A percentile compares a stretch with the other conserved stretches of the same genome.
Conservation (phyloP, 352 stramenopile genomes). For the Globisporangium cederbergense region DNA sequence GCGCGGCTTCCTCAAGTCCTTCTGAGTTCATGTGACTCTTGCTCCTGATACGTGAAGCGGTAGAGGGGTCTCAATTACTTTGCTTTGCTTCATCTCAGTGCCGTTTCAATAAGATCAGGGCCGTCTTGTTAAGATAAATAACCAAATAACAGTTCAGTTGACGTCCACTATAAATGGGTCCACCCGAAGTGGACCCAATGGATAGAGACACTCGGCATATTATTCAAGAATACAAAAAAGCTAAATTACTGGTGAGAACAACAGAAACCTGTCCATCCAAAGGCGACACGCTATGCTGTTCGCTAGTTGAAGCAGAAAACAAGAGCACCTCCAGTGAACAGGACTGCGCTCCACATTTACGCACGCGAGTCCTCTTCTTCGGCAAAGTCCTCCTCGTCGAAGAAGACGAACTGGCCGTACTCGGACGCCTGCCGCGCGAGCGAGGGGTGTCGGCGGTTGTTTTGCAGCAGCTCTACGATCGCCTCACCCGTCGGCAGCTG, state of each 20-base stretch:
- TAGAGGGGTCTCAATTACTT: too few species aligned
- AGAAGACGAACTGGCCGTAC: slow-evolving; percentile 74
- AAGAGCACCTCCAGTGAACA: background rate
- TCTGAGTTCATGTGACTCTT: background rate
- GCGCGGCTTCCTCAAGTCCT: background rate
- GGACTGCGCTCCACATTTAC: background rate
- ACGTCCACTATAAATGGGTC: background rate
- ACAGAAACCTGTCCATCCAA: background rate
- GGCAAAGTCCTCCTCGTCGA: slow-evolving; percentile 58
- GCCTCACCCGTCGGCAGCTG: slow-evolving; percentile 33
- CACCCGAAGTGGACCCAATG: background rate
- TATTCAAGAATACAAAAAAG: background rate
- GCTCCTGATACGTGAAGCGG: too few species aligned
- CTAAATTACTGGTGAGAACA: background rate
- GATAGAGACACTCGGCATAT: too few species aligned
- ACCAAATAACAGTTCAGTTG: background rate
- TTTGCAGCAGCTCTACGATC: slow-evolving; percentile 29
- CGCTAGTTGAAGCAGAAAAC: background rate
- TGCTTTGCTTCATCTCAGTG: too few species aligned
- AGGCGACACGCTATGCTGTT: background rate
- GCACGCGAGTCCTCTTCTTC: slow-evolving; percentile 7
- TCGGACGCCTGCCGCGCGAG: slow-evolving; percentile 59
- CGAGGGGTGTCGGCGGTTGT: slow-evolving; percentile 37
- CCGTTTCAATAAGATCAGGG: too few species aligned
- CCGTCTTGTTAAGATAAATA: background rate